A percentile compares a stretch with the other conserved stretches of the same genome.
Conservation (phyloP, 192 early-diverging fungal species). For the Dispira simplex region DNA sequence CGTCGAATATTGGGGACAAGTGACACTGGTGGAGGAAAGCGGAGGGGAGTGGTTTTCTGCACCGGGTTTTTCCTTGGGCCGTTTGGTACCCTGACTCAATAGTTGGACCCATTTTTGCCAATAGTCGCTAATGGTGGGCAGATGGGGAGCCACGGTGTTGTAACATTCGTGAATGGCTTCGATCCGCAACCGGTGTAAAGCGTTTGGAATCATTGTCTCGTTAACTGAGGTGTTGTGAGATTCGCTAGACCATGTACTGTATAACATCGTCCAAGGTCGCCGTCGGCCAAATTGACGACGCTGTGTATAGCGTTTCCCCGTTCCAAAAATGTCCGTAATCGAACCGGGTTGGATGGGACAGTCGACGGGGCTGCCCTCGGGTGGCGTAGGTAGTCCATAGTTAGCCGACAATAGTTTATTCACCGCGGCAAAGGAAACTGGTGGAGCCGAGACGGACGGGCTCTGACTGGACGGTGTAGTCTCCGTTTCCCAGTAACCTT, state of each 20-base stretch:
- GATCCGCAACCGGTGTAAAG: background rate
- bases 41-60: background rate
- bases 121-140: background rate
- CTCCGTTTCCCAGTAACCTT: background rate
- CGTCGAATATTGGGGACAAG: background rate
- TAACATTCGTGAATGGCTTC: slow-evolving; percentile 4
- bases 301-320: background rate
- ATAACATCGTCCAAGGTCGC: background rate
- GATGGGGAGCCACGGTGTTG: background rate
- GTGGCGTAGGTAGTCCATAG: too few species aligned
- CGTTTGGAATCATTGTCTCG: background rate
- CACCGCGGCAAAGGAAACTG: too few species aligned
- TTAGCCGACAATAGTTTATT: too few species aligned
- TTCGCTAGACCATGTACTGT: background rate
- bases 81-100: background rate
- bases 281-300: background rate
- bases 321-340: background rate
- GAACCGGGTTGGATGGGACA: too few species aligned
- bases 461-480: background rate
- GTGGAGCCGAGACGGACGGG: too few species aligned
- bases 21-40: background rate
- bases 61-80: background rate
- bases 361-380: too few species aligned
- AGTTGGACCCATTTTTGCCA: background rate
- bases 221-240: background rate